These are phyloP conservation scores for Bretschneidera sinensis DNA, from an alignment of 345 rosid species.

Conservation along the genomic window DNA sequence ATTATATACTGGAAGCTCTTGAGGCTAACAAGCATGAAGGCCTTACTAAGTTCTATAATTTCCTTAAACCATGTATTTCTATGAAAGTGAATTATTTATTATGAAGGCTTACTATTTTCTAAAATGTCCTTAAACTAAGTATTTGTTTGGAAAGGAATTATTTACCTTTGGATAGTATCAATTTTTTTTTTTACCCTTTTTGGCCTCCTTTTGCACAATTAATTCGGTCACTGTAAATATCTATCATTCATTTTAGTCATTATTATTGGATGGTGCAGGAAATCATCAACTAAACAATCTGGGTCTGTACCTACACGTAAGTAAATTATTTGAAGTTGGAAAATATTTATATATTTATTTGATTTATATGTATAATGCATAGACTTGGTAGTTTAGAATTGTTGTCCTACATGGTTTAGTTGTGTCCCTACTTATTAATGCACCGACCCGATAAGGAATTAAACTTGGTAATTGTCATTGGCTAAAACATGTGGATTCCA, in stretches of 20 bases:
- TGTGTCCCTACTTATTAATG: neutral
- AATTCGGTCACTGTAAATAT: neutral
- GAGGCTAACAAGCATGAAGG: too few relatives aligned
- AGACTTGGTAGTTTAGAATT: neutral
- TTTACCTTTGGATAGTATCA: neutral
- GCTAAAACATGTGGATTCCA: neutral
- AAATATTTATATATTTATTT: neutral
- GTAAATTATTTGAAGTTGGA: too few relatives aligned
- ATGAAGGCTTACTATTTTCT: too few relatives aligned
- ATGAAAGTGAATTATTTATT: too few relatives aligned
- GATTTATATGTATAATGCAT: neutral
- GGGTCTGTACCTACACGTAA: conserved; percentile 52
- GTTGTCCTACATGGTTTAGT: neutral
- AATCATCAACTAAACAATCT: conserved; percentile 37
- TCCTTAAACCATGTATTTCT: too few relatives aligned
- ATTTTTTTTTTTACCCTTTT: too few relatives aligned
- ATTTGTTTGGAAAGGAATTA: neutral
- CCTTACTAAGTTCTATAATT: too few relatives aligned
- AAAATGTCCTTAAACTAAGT: too few relatives aligned
- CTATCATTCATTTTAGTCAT: neutral
- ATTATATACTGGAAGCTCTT: too few relatives aligned
- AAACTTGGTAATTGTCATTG: neutral
- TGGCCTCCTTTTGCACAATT: neutral
- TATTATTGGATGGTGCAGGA: conserved; percentile 43
- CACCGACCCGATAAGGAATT: neutral